These are phyloP conservation scores for Mycena belliarum DNA, from an alignment of 768 basidiomycete species.

Conservation along the genomic window DNA sequence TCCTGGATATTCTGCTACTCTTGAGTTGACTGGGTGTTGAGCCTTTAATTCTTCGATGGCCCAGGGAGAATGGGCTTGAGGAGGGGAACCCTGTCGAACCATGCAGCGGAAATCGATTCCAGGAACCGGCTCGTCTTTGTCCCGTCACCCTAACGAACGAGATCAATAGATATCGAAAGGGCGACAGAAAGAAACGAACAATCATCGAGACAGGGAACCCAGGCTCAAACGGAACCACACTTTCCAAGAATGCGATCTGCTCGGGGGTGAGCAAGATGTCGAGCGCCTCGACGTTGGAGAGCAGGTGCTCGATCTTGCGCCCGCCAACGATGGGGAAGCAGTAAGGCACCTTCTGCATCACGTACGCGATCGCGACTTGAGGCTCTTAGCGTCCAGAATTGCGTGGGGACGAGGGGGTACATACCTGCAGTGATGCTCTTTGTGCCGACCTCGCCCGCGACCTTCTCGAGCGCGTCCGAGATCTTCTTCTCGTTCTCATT, in stretches of 20 bases:
- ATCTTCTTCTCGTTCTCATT: constrained; percentile 29
- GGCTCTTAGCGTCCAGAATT: background rate
- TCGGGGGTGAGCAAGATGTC: constrained; percentile 38
- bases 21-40: too few species aligned
- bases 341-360: constrained; percentile 39
- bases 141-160: background rate
- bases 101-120: background rate
- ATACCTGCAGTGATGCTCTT: constrained; percentile 36
- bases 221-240: constrained; percentile 18
- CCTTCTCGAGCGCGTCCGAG: constrained; percentile 35
- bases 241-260: constrained; percentile 41
- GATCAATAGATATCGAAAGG: too few species aligned
- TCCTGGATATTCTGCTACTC: too few species aligned
- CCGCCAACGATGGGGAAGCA: constrained; percentile 38
- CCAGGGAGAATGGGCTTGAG: constrained; percentile 25
- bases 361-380: constrained; percentile 43
- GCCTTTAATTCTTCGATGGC: background rate
- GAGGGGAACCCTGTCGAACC: background rate
- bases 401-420: background rate
- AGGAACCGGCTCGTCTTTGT: background rate
- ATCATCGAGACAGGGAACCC: constrained; percentile 3
- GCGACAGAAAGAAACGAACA: background rate
- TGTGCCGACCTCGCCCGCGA: constrained; percentile 37
- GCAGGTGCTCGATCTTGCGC: constrained; percentile 44
- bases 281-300: constrained; percentile 45